These are phyloP conservation scores for Trichoderma gamsii DNA, from an alignment of 495 filamentous ascomycete genomes.

Conservation along the genomic window DNA sequence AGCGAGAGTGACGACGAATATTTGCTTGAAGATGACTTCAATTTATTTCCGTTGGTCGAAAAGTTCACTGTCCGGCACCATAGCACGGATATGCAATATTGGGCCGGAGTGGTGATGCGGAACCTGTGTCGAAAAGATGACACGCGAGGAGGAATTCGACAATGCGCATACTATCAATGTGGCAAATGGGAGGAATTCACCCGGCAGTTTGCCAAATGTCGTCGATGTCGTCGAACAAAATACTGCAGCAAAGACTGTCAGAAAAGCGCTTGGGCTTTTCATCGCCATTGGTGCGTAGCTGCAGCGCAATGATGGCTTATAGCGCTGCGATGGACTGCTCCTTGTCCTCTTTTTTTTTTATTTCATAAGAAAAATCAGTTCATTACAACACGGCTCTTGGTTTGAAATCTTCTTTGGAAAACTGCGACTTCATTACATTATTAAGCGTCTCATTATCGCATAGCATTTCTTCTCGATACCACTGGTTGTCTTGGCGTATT, in stretches of 20 bases:
- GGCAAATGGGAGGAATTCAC: constrained; percentile 97
- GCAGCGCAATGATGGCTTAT: constrained; percentile 44
- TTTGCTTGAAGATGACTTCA: constrained; percentile 84
- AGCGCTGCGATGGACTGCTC: constrained; percentile 11
- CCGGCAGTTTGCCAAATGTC: constrained; percentile 95
- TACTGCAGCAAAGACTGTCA: constrained; percentile 99
- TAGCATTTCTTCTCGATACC: constrained; percentile 19
- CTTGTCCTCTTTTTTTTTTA: no score
- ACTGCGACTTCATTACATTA: constrained; percentile 14
- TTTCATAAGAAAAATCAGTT: no score
- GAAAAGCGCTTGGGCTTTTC: constrained; percentile 96
- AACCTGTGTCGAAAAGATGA: constrained; percentile 99
- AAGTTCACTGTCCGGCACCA: constrained; percentile 96
- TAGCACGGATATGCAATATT: constrained; percentile 96
- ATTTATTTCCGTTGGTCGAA: constrained; percentile 96
- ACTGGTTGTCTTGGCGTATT: constrained; percentile 14
- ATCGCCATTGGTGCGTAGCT: constrained; percentile 93
- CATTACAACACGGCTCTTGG: not conserved
- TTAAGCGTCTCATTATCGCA: constrained; percentile 16
- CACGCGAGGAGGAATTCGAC: constrained; percentile 82
- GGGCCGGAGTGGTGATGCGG: constrained; percentile 97
- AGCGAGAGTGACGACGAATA: constrained; percentile 84
- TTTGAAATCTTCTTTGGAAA: constrained; percentile 10
- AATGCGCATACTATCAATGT: constrained; percentile 96
- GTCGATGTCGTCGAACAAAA: constrained; percentile 91